These are phyloP conservation scores for Citropsis articulata DNA, from an alignment of 345 rosid species.

Conservation along the genomic window DNA sequence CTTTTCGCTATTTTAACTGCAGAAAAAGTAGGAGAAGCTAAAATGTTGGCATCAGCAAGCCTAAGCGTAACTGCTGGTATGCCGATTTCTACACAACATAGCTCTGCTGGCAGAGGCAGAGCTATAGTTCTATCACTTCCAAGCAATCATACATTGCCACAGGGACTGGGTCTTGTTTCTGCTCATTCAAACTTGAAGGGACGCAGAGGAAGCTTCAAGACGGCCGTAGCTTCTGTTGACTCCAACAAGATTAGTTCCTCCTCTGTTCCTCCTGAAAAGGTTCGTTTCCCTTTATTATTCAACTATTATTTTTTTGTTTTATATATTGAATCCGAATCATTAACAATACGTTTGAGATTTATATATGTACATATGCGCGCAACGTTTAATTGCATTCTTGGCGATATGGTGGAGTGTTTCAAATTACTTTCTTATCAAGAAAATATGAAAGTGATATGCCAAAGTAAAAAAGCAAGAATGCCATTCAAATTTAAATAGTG, in stretches of 20 bases:
- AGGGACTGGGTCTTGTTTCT: not conserved
- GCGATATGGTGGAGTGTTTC: not conserved
- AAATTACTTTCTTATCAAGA: not conserved
- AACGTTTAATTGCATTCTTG: not conserved
- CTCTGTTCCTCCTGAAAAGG: slow-evolving; percentile 31
- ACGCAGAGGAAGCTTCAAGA: slow-evolving; percentile 19
- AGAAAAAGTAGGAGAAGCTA: not conserved
- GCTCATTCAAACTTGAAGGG: not conserved
- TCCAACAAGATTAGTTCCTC: slow-evolving; percentile 35
- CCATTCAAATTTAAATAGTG: not conserved
- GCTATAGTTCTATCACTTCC: not conserved
- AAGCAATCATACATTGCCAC: not conserved
- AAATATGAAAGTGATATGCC: not conserved
- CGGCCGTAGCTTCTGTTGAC: slow-evolving; percentile 45
- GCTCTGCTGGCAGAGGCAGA: not conserved
- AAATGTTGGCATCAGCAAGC: slow-evolving; percentile 10
- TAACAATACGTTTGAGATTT: no score
- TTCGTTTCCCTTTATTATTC: not conserved
- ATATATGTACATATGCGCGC: no score
- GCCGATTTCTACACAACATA: not conserved
- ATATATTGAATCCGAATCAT: not conserved
- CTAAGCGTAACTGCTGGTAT: not conserved
- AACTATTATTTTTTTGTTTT: not conserved
- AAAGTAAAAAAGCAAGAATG: not conserved
- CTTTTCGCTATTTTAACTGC: not conserved